Evolutionary conservation across 1,139 yeast genomes (phyloP), one percentile per base, ranked within the genome.

Genomic region (Suhomyces chickasaworum): DNA sequence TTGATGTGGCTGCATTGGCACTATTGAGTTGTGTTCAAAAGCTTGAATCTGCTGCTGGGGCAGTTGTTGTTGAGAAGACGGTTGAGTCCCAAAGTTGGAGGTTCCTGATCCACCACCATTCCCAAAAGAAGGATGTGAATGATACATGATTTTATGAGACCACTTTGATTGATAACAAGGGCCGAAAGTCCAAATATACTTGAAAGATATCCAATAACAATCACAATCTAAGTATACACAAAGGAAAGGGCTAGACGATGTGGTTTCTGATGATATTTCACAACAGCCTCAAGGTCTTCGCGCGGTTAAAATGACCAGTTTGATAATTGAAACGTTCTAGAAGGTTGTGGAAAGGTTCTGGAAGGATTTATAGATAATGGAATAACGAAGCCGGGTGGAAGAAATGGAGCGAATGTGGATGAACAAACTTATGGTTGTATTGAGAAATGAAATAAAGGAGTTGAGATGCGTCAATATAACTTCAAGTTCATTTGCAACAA

Each of bases 61-160:
- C 37, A 48, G 54, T 34, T 46, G 54, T 40, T 45, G 51, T 38
- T 50, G 50, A 12, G 37, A 17, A n/a, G 31, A 20, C 27, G 17
- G 44, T 13, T 41, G 44, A 13, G 39, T 10, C 36, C 23, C 29
- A 32, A 12, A 36, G 42, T 15, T 21, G 29, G 37, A 17, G 38
- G 6, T 23, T n/a, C 13, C 31, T 13, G 25, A 7, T 35, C 23
- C 27, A 4, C 29, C 20, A 20, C 37, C 41, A 27, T 44, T 52
- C 34, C 46, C 49, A 43, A 47, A 50, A 30, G 45, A 47, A 25
- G 55, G 53, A 20, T 46, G 48, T 22, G 60, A 58, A 39, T 50
- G 57, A 46, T 56, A 56, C 60, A 56, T 42, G 37, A 41, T 36
- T 22, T 30, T 17, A 10, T 23, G 6, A 15, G 18, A 22, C 9